A percentile compares a stretch with the other conserved stretches of the same genome.
Conservation (phyloP, 2,329 filamentous ascomycete genomes). For the Verticillium albo-atrum region DNA sequence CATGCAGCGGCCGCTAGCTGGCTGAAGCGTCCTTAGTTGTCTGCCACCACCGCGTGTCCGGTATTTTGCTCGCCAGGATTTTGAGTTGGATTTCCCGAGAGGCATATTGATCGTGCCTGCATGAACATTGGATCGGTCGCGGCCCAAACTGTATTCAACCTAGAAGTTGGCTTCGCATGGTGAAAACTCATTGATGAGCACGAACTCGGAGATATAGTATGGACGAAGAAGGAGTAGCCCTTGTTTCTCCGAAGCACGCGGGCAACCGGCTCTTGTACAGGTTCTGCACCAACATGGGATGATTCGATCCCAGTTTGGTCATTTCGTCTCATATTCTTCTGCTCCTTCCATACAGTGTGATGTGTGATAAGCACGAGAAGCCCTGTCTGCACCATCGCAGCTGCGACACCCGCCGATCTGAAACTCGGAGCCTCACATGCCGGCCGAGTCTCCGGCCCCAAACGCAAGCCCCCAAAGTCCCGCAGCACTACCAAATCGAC, state of each 20-base stretch:
- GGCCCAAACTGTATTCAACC: too few relatives aligned
- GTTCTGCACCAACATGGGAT: background rate
- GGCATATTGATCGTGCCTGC: too few relatives aligned
- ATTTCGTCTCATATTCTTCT: background rate
- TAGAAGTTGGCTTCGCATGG: too few relatives aligned
- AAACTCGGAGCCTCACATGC: background rate
- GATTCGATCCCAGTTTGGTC: too few relatives aligned
- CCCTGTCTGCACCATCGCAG: background rate
- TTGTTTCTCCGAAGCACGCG: background rate
- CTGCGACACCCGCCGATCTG: background rate
- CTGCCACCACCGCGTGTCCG: too few relatives aligned
- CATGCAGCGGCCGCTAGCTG: background rate
- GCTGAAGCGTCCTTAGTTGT: background rate
- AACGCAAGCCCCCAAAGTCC: background rate
- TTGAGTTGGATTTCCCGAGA: too few relatives aligned
- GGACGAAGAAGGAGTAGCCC: too few relatives aligned
- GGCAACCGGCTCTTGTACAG: background rate
- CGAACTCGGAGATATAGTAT: too few relatives aligned
- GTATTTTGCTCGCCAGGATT: too few relatives aligned
- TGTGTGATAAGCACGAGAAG: background rate
- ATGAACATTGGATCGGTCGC: too few relatives aligned
- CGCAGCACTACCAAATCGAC: background rate
- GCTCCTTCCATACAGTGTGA: background rate
- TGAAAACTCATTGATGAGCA: too few relatives aligned
- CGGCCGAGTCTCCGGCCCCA: background rate